Conservation (phyloP, 441 rosid genomes). For the Aquilaria agallochum region DNA sequence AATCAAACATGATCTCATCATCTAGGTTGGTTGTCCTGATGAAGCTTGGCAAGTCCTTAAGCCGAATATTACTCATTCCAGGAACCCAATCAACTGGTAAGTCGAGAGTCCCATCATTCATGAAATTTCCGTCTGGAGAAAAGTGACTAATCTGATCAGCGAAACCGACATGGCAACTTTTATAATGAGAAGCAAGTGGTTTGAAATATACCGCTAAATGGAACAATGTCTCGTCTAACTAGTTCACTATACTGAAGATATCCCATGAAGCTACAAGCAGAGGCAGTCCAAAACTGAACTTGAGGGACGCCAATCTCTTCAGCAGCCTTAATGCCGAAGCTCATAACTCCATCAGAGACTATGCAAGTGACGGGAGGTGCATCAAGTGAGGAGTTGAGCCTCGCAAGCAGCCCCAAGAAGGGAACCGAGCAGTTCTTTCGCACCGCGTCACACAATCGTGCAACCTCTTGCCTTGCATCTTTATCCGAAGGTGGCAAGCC, state of each 20-base stretch:
- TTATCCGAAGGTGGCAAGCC: conserved; percentile 15
- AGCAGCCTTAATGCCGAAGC: conserved; percentile 16
- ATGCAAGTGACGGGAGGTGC: conserved; percentile 15
- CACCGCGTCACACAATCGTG: background rate
- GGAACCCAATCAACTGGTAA: conserved; percentile 19
- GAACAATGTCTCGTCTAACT: conserved; percentile 15
- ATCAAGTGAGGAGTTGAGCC: conserved; percentile 12
- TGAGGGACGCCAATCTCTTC: conserved; percentile 10
- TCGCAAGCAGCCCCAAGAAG: conserved; percentile 9
- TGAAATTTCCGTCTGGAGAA: conserved; percentile 16
- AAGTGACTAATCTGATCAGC: background rate
- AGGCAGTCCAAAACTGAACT: conserved; percentile 25
- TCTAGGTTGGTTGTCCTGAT: conserved; percentile 14
- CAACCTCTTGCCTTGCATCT: conserved; percentile 10
- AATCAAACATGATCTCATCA: conserved; percentile 15
- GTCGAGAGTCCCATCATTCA: conserved; percentile 16
- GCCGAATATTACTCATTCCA: conserved; percentile 17
- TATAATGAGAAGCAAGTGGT: background rate
- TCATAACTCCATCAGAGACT: conserved; percentile 15
- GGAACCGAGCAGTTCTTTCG: conserved; percentile 11
- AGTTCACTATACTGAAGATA: conserved; percentile 19
- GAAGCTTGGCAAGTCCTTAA: conserved; percentile 22
- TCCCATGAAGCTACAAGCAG: conserved; percentile 23
- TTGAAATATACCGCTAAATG: conserved; percentile 13
- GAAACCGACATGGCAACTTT: background rate